Base-by-base conservation (phyloP, 2,329 filamentous ascomycete genomes). In the Botrytis galanthina region DNA sequence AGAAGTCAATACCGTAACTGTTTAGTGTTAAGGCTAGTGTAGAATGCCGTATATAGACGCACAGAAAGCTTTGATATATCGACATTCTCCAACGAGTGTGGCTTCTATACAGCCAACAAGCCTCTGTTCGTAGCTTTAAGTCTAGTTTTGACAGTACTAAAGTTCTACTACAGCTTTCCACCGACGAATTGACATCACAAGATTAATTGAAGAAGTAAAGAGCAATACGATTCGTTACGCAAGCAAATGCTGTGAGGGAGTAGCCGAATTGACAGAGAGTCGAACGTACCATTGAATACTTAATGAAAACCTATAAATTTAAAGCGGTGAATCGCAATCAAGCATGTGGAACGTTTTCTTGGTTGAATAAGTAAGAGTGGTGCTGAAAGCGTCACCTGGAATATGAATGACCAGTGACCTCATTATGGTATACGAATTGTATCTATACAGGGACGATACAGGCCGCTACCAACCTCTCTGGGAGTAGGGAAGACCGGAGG, bases 21-120 rank as follows among this genome's bases (percentile, higher is more conserved):
- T 29, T 12, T 3, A 22, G 26, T 2, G 10, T 8, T 8, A 29
- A n/a, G 12, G 0, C 14, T 14, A n/a, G 22, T 26, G 4, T 4
- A n/a, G 22, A 16, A 26, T 14, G 26, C 35, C 26, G 26, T n/a
- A n/a, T 22, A 26, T 8, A 61, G 37, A 37, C 26, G 37, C 20
- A 29, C 3, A 22, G n/a, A 7, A 42, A 29, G 14, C 16, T 63
- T n/a, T 39, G 20, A 7, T 18, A 4, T 61, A 18, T 61, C 6
- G 12, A 61, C 20, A 39, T 18, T 22, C 22, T 39, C 48, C 26
- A 54, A n/a, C 18, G 3, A 4, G 0, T n/a, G 1, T 16, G 22
- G 5, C 32, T 37, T 37, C 2, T 37, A n/a, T 37, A 37, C 32
- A 37, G 9, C 10, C 16, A 39, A 7, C 3, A 1, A 16, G 37